These are phyloP conservation scores for Euptelea pleiosperma DNA, from an alignment of 164 flowering plant species.

Conservation along the genomic window DNA sequence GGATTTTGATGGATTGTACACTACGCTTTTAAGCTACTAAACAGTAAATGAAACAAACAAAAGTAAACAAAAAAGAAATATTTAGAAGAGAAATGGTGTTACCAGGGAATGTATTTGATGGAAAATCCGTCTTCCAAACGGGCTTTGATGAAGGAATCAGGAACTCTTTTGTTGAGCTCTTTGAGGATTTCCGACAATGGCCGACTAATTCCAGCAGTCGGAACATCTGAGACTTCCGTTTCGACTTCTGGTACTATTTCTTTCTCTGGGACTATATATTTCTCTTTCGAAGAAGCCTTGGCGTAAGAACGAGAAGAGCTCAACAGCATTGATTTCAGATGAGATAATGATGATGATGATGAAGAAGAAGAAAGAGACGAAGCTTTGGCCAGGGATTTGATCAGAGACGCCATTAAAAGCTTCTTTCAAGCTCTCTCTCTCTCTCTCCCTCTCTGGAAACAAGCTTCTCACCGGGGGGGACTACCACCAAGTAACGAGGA, in stretches of 20 bases:
- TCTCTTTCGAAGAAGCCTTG: conserved; percentile 8
- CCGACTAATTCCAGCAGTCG: conserved; percentile 60
- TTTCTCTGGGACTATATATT: conserved; percentile 6
- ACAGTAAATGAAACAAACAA: neutral
- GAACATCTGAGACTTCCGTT: conserved; percentile 24
- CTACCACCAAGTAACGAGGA: no score
- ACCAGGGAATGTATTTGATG: conserved; percentile 83
- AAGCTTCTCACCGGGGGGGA: no score
- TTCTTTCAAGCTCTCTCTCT: no score
- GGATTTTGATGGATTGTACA: no score
- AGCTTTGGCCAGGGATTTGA: neutral
- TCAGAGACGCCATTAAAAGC: conserved; percentile 6
- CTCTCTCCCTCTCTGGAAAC: no score
- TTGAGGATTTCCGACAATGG: conserved; percentile 79
- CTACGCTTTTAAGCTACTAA: neutral
- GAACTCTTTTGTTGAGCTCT: conserved; percentile 74
- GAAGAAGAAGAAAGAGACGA: conserved; percentile 4
- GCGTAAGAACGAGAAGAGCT: conserved; percentile 11
- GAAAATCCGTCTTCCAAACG: conserved; percentile 63
- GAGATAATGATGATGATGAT: neutral
- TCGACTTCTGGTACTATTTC: conserved; percentile 11
- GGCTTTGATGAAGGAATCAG: conserved; percentile 54
- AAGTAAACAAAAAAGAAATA: neutral
- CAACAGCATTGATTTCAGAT: neutral
- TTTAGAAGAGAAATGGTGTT: neutral